Percentiles rank a stretch among this genome's conserved stretches.
These are phyloP conservation scores for Backusella australiensis DNA, from an alignment of 192 early-diverging fungal genomes.

Conservation along the genomic window DNA sequence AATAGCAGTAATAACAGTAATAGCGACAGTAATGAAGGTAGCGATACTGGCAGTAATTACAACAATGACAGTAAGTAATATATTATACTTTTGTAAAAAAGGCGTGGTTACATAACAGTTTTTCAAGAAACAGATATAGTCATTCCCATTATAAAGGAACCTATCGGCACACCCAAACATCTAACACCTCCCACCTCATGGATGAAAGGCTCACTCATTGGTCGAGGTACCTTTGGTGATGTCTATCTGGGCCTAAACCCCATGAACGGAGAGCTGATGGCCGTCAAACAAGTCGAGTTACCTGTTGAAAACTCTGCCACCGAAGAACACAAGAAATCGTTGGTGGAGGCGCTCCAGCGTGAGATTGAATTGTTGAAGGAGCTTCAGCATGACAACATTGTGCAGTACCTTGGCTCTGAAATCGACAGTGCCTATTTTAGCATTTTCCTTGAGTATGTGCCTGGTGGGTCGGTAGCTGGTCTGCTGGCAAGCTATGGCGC, in stretches of 20 bases:
- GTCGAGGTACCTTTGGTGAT: slow-evolving; percentile 93
- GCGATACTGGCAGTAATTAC: neutral
- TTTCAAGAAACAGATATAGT: neutral
- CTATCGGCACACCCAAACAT: neutral
- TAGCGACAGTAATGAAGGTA: neutral
- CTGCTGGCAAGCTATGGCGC: slow-evolving; percentile 83
- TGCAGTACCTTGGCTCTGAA: slow-evolving; percentile 91
- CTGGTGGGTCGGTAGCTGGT: slow-evolving; percentile 92
- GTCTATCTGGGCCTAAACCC: slow-evolving; percentile 92
- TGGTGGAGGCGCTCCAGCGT: slow-evolving; percentile 84
- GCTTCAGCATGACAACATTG: slow-evolving; percentile 94
- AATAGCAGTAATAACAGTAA: neutral
- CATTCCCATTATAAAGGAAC: neutral
- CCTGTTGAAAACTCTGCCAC: slow-evolving; percentile 66
- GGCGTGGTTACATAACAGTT: neutral
- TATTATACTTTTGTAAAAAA: neutral
- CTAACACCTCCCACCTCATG: slow-evolving; percentile 46
- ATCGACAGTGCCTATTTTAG: slow-evolving; percentile 72
- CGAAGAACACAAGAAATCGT: slow-evolving; percentile 68
- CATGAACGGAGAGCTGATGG: slow-evolving; percentile 89
- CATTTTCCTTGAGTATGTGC: slow-evolving; percentile 97
- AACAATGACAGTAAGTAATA: neutral
- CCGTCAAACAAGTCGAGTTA: slow-evolving; percentile 94
- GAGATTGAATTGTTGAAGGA: slow-evolving; percentile 91
- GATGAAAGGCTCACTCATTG: slow-evolving; percentile 90